Conservation (phyloP, 306 rosid genomes). For the Rosa chinensis region DNA sequence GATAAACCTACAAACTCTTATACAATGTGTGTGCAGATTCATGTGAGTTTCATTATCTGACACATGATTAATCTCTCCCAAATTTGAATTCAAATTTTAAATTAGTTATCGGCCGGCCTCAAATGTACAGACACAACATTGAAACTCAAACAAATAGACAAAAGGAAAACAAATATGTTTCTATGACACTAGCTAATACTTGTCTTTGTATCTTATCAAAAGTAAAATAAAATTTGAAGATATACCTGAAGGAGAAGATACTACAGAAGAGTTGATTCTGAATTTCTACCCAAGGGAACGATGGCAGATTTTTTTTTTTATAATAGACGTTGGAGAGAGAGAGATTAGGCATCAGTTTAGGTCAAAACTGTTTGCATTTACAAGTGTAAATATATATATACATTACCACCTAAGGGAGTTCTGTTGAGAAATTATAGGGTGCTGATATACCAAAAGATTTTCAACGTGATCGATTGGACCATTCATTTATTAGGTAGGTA, state of each 20-base stretch:
- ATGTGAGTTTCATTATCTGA: not conserved
- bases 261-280: not conserved
- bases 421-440: not conserved
- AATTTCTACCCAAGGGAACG: not conserved
- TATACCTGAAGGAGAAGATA: not conserved
- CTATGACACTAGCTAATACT: not conserved
- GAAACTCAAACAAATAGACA: not conserved
- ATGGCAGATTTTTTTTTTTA: not conserved
- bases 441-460: not conserved
- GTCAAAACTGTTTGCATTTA: not conserved
- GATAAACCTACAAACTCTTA: not conserved
- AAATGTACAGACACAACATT: not conserved
- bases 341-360: not conserved
- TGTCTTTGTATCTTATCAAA: not conserved
- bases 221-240: not conserved
- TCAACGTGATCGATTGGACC: too few relatives aligned
- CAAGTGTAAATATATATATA: not conserved
- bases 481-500: too few relatives aligned
- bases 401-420: not conserved
- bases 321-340: not conserved
- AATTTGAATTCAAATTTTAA: too few relatives aligned
- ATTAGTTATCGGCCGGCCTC: too few relatives aligned
- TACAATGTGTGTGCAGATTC: not conserved
- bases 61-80: too few relatives aligned
- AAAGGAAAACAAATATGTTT: not conserved